These are phyloP conservation scores for Sinapis alba DNA, from an alignment of 441 rosid species.

Conservation along the genomic window DNA sequence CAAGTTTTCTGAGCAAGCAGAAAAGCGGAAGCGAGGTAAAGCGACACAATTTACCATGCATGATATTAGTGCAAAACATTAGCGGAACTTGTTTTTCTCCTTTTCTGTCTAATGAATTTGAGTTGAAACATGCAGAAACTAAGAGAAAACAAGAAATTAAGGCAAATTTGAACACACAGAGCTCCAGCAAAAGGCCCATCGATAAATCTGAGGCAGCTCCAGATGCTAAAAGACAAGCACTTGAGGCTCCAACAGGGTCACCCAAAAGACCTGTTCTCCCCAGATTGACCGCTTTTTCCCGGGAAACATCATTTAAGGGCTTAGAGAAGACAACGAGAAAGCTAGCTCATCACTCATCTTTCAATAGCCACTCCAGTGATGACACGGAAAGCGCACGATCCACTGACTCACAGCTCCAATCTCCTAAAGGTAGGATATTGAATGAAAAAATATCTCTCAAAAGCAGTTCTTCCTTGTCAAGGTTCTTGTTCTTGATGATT, in stretches of 20 bases:
- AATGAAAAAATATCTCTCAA: constrained; percentile 12
- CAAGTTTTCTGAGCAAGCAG: constrained; percentile 67
- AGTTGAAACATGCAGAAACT: constrained; percentile 50
- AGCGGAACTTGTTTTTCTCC: constrained; percentile 18
- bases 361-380: constrained; percentile 40
- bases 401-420: constrained; percentile 52
- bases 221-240: constrained; percentile 59
- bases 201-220: constrained; percentile 58
- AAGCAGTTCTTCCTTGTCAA: constrained; percentile 21
- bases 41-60: constrained; percentile 17
- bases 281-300: constrained; percentile 54
- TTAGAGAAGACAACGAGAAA: constrained; percentile 67
- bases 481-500: constrained; percentile 2
- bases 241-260: constrained; percentile 61
- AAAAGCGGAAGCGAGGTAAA: constrained; percentile 67
- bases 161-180: constrained; percentile 39
- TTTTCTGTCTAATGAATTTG: constrained; percentile 28
- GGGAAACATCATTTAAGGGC: constrained; percentile 71
- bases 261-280: constrained; percentile 60
- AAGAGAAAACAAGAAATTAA: constrained; percentile 50
- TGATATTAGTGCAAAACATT: constrained; percentile 32
- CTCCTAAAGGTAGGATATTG: constrained; percentile 60
- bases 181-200: constrained; percentile 56
- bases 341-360: constrained; percentile 53
- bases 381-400: constrained; percentile 57